Evolutionary conservation across 2,329 filamentous ascomycete species (phyloP).

Genomic region (Penicillium sp.): DNA sequence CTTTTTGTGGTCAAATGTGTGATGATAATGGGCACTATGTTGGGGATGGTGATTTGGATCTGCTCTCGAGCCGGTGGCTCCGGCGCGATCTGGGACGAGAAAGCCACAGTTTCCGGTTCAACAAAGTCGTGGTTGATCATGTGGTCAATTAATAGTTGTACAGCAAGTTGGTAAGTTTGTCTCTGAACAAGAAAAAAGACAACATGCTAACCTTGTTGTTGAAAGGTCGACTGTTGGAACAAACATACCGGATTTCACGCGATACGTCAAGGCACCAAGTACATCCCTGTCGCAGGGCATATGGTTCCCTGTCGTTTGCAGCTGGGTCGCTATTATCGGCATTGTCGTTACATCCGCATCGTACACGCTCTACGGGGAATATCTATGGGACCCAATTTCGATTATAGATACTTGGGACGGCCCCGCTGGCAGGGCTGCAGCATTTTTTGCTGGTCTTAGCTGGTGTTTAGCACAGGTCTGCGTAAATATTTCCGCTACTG

Average conservation of each 20-base stretch:
- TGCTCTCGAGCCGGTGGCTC: background rate
- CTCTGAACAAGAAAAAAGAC: background rate
- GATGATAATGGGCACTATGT: background rate
- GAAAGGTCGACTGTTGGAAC: background rate
- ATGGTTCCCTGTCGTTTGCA: slow-evolving; percentile 2
- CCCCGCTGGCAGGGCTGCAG: background rate
- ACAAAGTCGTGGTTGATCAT: background rate
- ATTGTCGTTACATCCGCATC: background rate
- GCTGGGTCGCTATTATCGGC: background rate
- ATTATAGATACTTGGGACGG: slow-evolving; percentile 3
- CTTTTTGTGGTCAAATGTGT: background rate
- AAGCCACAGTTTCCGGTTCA: background rate
- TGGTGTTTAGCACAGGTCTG: slow-evolving; percentile 2
- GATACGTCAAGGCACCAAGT: background rate
- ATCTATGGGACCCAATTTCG: background rate
- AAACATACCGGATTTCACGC: slow-evolving; percentile 2
- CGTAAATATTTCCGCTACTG: background rate
- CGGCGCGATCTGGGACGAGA: background rate
- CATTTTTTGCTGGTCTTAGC: background rate
- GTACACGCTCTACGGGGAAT: background rate
- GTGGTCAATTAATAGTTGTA: background rate
- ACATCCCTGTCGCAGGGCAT: slow-evolving; percentile 1
- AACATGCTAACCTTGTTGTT: background rate
- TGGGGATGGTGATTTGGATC: slow-evolving; percentile 1
- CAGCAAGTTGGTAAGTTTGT: background rate